Percentiles rank a stretch among this genome's conserved stretches.
phyloP scores from a whole-genome alignment of 192 early-diverging fungal species.

The Entophlyctis luteolus region DNA sequence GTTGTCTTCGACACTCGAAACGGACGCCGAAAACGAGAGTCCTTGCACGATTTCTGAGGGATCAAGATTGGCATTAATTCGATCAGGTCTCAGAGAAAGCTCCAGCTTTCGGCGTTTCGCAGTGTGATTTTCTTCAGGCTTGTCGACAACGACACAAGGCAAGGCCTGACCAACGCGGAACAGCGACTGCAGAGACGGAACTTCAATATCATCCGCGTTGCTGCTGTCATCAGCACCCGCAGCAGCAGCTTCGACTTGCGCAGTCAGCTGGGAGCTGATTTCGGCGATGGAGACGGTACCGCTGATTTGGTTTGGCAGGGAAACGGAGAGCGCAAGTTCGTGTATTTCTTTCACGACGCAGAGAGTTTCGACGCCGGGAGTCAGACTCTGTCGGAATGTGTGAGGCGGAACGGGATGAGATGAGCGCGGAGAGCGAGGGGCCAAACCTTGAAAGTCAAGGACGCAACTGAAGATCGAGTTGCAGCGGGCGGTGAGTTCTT shows the following conservation, averaged over 20 bases:
- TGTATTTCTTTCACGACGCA: slow-evolving; percentile 77
- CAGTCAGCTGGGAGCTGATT: slow-evolving; percentile 70
- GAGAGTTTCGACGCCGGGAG: slow-evolving; percentile 54
- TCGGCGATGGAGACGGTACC: slow-evolving; percentile 85
- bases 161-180: slow-evolving; percentile 86
- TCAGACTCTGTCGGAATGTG: neutral
- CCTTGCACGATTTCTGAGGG: slow-evolving; percentile 66
- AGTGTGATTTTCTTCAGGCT: slow-evolving; percentile 26
- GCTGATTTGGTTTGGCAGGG: slow-evolving; percentile 78
- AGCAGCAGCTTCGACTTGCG: slow-evolving; percentile 65
- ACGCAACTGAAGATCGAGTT: slow-evolving; percentile 43
- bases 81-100: slow-evolving; percentile 72
- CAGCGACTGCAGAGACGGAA: slow-evolving; percentile 64
- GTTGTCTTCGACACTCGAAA: slow-evolving; percentile 87
- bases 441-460: slow-evolving; percentile 58
- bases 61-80: slow-evolving; percentile 64
- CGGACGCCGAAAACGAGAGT: slow-evolving; percentile 36
- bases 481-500: no score
- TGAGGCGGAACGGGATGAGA: neutral
- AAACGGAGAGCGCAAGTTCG: slow-evolving; percentile 75
- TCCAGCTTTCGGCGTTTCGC: slow-evolving; percentile 58
- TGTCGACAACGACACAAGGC: slow-evolving; percentile 62
- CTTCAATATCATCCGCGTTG: slow-evolving; percentile 41
- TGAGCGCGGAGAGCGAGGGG: neutral
- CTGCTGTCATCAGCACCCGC: slow-evolving; percentile 55